A percentile compares a stretch with the other conserved stretches of the same genome.
Conservation (phyloP, 805 yeast species). For the Metschnikowia orientalis region DNA sequence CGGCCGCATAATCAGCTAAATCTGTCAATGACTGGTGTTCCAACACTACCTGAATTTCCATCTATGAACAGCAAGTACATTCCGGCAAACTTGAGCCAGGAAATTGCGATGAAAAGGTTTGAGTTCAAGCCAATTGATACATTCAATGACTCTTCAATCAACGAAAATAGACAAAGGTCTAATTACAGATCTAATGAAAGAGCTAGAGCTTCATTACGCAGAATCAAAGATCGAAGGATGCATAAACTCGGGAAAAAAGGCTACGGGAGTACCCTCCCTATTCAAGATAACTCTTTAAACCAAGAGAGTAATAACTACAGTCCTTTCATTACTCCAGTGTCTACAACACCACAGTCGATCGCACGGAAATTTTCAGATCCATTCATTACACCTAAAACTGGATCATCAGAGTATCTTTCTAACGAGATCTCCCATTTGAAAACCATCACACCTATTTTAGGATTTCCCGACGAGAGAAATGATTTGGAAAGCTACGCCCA, state of each 20-base stretch:
- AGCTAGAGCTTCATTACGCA: constrained; percentile 59
- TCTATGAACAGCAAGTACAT: constrained; percentile 31
- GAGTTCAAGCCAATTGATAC: constrained; percentile 17
- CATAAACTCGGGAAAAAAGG: constrained; percentile 36
- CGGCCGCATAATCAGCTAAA: constrained; percentile 11
- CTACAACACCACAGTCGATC: constrained; percentile 1
- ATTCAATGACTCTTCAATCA: constrained; percentile 9
- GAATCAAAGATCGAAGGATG: constrained; percentile 57
- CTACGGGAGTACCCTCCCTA: constrained; percentile 5
- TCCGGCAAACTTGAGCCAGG: constrained; percentile 21
- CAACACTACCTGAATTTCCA: constrained; percentile 42
- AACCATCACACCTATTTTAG: no score
- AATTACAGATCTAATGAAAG: constrained; percentile 47
- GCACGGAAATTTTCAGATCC: constrained; percentile 3
- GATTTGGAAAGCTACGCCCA: no score
- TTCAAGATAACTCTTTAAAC: not conserved
- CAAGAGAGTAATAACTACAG: constrained; percentile 16
- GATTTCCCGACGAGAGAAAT: no score
- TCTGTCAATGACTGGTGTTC: constrained; percentile 26
- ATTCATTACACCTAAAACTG: constrained; percentile 1
- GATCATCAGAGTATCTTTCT: no score
- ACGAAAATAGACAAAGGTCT: constrained; percentile 16
- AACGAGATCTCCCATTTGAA: no score
- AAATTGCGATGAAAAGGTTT: constrained; percentile 15
- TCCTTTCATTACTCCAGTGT: constrained; percentile 17